Base-by-base conservation (phyloP, 176 grass and related monocot genomes). In the Poa annua region DNA sequence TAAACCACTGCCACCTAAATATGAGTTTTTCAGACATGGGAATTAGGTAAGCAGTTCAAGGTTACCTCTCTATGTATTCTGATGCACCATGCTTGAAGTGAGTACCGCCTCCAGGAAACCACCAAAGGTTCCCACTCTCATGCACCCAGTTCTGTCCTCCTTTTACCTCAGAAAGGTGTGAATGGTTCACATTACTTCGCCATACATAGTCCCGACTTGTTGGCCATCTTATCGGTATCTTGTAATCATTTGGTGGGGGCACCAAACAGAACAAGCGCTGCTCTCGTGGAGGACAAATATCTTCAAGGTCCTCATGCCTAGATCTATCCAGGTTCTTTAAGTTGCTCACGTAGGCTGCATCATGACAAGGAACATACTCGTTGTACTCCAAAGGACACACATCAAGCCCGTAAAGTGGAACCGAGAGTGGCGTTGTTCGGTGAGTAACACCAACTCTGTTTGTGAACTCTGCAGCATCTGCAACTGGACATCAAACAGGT, bases 111-210 rank as follows among this genome's bases (percentile, higher is more conserved):
- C 96, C 96, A 60, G 96, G 96, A 86, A 98, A 96, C 93, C 96
- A 99, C 96, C 93, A 99, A 34, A 96, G 91, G 29, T 92, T 88
- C 4, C 91, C 96, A 76, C 93, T 96, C 66, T 89, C 84, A 72
- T 99, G 96, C 59, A 96, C 93, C 96, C 96, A 99, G 61, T 99
- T 99, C 68, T 99, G 96, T 48, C 96, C 96, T 52, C 93, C 93
- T 93, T 99, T 96, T 1, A 99, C 91, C 44, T 99, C 87, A 42
- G 96, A 89, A 56, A 99, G 92, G 78, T 55, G 92, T 16, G 93
- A 99, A 88, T 99, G 96, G 54, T 99, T 99, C 24, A 99, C 93
- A 47, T 99, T 99, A 84, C 91, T 99, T n/a, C 44, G 87, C 93
- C 93, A 96, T 15, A 96, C 91, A 77, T 92, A 99, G 63, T 99